These are phyloP conservation scores for Colletotrichum navitas DNA, from an alignment of 2,329 filamentous ascomycete species.

Conservation along the genomic window DNA sequence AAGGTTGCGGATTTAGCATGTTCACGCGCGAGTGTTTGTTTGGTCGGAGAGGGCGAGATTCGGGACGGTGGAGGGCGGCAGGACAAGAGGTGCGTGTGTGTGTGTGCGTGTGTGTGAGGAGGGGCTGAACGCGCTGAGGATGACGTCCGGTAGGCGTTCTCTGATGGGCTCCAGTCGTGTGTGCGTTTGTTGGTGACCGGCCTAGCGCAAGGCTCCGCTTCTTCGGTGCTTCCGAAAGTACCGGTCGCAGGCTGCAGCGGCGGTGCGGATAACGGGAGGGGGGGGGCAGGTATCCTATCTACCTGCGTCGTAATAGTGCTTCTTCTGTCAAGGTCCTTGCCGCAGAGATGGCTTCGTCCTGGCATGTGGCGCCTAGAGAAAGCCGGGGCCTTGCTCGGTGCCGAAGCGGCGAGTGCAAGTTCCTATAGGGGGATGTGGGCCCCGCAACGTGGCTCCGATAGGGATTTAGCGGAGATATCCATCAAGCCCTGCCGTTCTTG, in stretches of 20 bases:
- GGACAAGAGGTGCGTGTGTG: not conserved
- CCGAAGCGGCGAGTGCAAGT: slow-evolving; percentile 23
- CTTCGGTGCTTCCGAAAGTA: slow-evolving; percentile 39
- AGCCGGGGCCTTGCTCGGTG: slow-evolving; percentile 12
- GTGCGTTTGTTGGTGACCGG: slow-evolving; percentile 16
- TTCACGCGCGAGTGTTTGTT: not conserved
- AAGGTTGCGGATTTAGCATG: not conserved
- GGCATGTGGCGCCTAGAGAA: not conserved
- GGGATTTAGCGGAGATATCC: slow-evolving; percentile 35
- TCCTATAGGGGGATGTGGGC: not conserved
- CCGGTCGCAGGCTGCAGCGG: not conserved
- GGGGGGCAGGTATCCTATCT: too few species aligned
- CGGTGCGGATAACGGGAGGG: not conserved
- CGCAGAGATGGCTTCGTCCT: not conserved
- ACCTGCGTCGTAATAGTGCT: too few species aligned
- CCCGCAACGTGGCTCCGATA: slow-evolving; percentile 17
- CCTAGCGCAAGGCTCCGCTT: slow-evolving; percentile 32
- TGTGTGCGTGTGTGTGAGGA: not conserved
- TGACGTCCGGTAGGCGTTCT: not conserved
- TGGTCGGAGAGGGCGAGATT: not conserved
- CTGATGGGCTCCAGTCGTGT: slow-evolving; percentile 1
- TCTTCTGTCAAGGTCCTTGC: too few species aligned
- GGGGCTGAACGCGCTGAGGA: not conserved
- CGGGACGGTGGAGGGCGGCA: slow-evolving; percentile 1
- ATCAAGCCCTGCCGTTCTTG: slow-evolving; percentile 1